Conservation (phyloP, 2,329 filamentous ascomycete species). For the Penicillium palitans region DNA sequence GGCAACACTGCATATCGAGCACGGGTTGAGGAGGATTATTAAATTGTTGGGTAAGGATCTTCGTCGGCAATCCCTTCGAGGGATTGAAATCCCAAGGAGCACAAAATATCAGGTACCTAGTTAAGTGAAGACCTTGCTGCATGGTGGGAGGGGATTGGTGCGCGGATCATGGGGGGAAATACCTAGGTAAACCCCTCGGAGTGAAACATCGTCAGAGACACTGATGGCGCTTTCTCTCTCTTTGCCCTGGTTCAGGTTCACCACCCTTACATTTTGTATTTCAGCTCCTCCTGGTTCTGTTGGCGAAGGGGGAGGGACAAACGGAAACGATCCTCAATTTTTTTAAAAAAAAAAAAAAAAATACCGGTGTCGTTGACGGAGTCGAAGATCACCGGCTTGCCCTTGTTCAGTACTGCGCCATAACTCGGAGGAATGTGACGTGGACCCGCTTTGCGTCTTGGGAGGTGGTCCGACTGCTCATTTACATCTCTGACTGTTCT, state of each 20-base stretch:
- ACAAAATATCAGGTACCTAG: background rate
- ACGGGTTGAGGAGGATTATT: slow-evolving; percentile 11
- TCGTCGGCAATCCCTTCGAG: background rate
- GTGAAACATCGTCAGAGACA: slow-evolving; percentile 11
- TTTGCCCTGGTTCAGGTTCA: background rate
- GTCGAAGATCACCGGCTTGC: background rate
- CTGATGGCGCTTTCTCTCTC: background rate
- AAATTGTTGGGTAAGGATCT: slow-evolving; percentile 5
- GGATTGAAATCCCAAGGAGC: background rate
- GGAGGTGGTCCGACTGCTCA: background rate
- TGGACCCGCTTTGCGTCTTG: background rate
- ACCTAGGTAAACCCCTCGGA: background rate
- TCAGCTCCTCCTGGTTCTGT: background rate
- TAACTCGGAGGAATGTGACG: slow-evolving; percentile 8
- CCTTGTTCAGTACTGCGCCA: background rate
- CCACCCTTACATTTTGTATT: slow-evolving; percentile 10
- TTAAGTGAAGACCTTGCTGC: slow-evolving; percentile 1
- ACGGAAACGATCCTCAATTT: slow-evolving; percentile 2
- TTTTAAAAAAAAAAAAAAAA: no score
- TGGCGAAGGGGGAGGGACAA: slow-evolving; percentile 1
- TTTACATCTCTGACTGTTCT: background rate
- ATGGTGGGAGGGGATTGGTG: slow-evolving; percentile 2
- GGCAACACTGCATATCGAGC: slow-evolving; percentile 3
- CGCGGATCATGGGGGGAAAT: background rate
- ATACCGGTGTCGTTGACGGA: background rate